Percentiles rank a stretch among this genome's conserved stretches.
These are phyloP conservation scores for Penicillium sp. DNA, from an alignment of 2,329 filamentous ascomycete species.

Conservation along the genomic window DNA sequence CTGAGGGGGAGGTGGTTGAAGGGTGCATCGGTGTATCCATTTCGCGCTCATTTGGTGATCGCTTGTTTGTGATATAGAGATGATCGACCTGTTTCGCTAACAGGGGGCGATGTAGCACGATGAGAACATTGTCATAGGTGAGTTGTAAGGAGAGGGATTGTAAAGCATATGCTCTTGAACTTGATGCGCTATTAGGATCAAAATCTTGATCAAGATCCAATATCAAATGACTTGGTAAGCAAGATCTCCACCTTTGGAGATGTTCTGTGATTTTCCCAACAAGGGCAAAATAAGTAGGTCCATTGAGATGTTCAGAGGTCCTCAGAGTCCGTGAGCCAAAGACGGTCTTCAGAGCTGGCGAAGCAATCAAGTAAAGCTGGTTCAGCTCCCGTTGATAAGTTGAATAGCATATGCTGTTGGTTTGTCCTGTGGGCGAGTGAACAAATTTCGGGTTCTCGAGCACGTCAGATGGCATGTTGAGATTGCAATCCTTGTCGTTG, in stretches of 20 bases:
- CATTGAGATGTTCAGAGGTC: conserved; percentile 16
- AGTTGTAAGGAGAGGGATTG: conserved; percentile 47
- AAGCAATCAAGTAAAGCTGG: conserved; percentile 26
- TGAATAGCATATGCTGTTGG: conserved; percentile 20
- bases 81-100: conserved; percentile 39
- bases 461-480: conserved; percentile 36
- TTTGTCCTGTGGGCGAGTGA: neutral
- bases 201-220: conserved; percentile 23
- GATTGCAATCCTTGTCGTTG: conserved; percentile 43
- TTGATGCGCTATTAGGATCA: neutral
- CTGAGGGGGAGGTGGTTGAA: neutral
- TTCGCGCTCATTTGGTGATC: neutral
- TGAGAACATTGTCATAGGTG: conserved; percentile 47
- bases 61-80: conserved; percentile 17
- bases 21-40: neutral
- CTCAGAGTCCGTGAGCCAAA: conserved; percentile 27
- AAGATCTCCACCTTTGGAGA: conserved; percentile 19
- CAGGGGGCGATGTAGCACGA: conserved; percentile 47
- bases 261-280: conserved; percentile 21
- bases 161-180: conserved; percentile 26
- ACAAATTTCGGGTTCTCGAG: conserved; percentile 34
- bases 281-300: conserved; percentile 19
- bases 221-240: conserved; percentile 18
- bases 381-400: conserved; percentile 28
- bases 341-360: conserved; percentile 23